Percentiles rank a stretch among this genome's conserved stretches.
Conservation (phyloP, 331 rosid genomes). For the Acacia pycnantha region DNA sequence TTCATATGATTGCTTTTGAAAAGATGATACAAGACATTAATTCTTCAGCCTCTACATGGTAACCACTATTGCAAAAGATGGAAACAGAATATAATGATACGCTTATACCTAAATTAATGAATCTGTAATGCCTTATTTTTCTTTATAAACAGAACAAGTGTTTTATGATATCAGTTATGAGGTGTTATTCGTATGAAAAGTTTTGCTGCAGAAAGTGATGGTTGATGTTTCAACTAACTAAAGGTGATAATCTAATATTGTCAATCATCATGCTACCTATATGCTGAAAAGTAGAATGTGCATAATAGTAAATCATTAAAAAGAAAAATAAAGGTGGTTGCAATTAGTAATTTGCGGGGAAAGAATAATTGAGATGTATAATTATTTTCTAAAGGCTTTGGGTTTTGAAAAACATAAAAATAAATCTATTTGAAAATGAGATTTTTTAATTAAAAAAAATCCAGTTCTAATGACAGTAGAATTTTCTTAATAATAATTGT, state of each 20-base stretch:
- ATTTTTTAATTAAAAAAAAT: too few relatives aligned
- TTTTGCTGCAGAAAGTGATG: conserved; percentile 7
- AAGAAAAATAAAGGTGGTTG: not conserved
- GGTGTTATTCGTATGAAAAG: not conserved
- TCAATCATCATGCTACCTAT: not conserved
- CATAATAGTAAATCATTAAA: not conserved
- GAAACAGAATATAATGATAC: not conserved
- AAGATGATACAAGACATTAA: not conserved
- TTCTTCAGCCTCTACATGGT: not conserved
- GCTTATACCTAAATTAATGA: not conserved
- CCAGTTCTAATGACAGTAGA: too few relatives aligned
- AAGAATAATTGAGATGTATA: not conserved
- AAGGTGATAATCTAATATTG: conserved; percentile 23
- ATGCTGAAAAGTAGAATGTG: not conserved
- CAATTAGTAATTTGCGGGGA: not conserved
- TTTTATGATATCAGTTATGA: not conserved
- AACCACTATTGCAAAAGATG: not conserved
- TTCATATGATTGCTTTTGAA: not conserved
- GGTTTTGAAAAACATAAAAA: too few relatives aligned
- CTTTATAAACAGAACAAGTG: not conserved
- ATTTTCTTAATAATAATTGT: too few relatives aligned
- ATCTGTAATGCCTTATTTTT: too few relatives aligned
- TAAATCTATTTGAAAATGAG: too few relatives aligned
- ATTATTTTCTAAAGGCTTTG: too few relatives aligned
- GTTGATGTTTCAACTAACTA: conserved; percentile 28